A percentile compares a stretch with the other conserved stretches of the same genome.
Evolutionary conservation across 78 protist genomes (phyloP).

Genomic region (Dictyostelium capitatum): DNA sequence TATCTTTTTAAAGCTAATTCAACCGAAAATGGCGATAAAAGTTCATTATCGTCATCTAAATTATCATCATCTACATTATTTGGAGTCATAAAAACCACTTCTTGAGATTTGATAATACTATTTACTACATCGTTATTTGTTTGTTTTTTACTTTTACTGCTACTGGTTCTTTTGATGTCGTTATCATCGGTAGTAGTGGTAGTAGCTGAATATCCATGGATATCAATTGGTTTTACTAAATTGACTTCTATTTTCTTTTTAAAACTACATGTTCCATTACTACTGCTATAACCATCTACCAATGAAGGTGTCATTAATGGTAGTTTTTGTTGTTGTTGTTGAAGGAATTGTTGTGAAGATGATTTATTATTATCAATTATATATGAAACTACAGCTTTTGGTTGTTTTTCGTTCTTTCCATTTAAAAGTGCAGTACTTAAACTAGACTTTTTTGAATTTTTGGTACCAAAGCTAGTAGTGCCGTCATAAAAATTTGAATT

Average conservation of each 20-base stretch:
- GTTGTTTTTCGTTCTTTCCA: neutral
- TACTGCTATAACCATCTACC: neutral
- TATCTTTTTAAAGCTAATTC: neutral
- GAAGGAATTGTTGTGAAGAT: neutral
- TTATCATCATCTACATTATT: neutral
- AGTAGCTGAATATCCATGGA: neutral
- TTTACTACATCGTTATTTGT: neutral
- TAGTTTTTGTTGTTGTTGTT: neutral
- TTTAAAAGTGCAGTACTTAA: no score
- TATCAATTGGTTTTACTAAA: conserved; percentile 1
- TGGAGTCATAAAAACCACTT: neutral
- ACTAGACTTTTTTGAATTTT: no score
- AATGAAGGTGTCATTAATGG: conserved; percentile 8
- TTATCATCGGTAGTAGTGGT: neutral
- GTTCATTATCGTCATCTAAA: neutral
- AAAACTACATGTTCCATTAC: neutral
- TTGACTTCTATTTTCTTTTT: neutral
- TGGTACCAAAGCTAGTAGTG: no score
- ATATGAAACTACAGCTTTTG: conserved; percentile 7
- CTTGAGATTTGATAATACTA: neutral
- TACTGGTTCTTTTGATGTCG: neutral
- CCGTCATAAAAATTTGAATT: neutral
- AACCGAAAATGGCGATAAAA: neutral
- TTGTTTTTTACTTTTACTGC: neutral
- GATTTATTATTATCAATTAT: neutral